Percentiles rank a stretch among this genome's conserved stretches.
Conservation (phyloP, 441 rosid genomes). For the Adansonia madagascariensis region DNA sequence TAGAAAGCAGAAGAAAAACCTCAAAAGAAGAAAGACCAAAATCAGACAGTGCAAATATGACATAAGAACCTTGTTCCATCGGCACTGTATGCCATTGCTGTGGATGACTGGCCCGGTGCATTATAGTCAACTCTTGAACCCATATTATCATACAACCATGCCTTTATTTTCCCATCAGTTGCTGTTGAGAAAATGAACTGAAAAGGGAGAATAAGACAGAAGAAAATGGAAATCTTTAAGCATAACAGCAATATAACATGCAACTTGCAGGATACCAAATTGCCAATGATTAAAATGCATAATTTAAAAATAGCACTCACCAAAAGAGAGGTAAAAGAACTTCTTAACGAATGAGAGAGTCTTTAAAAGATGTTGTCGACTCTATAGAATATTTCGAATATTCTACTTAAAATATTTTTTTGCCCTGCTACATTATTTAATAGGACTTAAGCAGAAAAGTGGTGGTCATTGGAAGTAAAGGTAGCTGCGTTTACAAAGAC, state of each 20-base stretch:
- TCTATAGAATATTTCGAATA: neutral
- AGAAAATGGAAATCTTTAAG: constrained; percentile 21
- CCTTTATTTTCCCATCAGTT: constrained; percentile 80
- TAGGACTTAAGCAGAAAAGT: neutral
- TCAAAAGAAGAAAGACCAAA: constrained; percentile 17
- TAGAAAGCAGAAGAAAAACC: constrained; percentile 21
- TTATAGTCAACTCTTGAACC: constrained; percentile 85
- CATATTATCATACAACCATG: constrained; percentile 70
- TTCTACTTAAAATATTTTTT: neutral
- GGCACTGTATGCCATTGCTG: constrained; percentile 76
- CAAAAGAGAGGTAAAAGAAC: neutral
- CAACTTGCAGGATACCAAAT: neutral
- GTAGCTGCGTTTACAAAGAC: neutral
- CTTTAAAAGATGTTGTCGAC: neutral
- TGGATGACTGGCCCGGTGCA: constrained; percentile 77
- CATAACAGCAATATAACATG: neutral
- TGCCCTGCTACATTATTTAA: neutral
- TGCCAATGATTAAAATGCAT: neutral
- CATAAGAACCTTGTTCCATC: constrained; percentile 69
- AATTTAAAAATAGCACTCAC: neutral
- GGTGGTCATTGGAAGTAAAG: neutral
- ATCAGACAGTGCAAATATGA: constrained; percentile 16
- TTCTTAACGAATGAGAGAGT: neutral
- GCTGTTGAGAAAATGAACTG: constrained; percentile 85
- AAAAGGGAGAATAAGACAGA: constrained; percentile 18